Base-by-base conservation (phyloP, 2,329 filamentous ascomycete genomes). In the Pseudogymnoascus sp. region DNA sequence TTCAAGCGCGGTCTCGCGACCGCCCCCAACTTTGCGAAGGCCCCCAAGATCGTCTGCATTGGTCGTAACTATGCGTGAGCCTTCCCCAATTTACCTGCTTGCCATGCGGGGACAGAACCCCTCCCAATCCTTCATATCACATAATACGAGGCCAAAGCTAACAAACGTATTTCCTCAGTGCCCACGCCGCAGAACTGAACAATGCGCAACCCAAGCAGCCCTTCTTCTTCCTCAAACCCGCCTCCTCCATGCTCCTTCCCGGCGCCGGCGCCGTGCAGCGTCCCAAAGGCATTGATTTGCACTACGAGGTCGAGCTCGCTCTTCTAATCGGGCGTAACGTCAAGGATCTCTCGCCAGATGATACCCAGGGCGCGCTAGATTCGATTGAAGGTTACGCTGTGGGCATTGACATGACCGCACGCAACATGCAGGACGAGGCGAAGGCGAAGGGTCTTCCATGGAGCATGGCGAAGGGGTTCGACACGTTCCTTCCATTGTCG, bases 211-310 rank as follows among this genome's bases (percentile, higher is more conserved):
- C 94, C 58, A 95, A 94, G 74, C 91, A 97, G 76, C 94, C 94
- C 25, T 97, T 99, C 78, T 99, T 97, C 86, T 99, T 99, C 82
- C 84, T 97, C 68, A 99, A 99, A 81, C 94, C 94, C 1, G 78
- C 92, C 0, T 90, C 89, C 39, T 90, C 91, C 3, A 90, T 99
- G 68, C 82, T 97, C 3, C 81, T 89, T 20, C 91, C 91, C 0
- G 83, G 84, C 28, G 82, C 85, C 61, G 92, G 92, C 0, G 87
- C 92, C 2, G 85, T 96, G 57, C 81, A 96, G 67, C 84, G 88
- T 47, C 94, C 94, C 43, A 83, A 81, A 69, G 93, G 93, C 65
- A 87, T 95, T 39, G 88, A 86, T 68, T 80, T 97, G 70, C 93
- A 97, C 78, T 96, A 92, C 77, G 94, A 99, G 78, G 88, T 99